Conservation (phyloP, 148 eudicot genomes). For the Salicornia ramosissima region DNA sequence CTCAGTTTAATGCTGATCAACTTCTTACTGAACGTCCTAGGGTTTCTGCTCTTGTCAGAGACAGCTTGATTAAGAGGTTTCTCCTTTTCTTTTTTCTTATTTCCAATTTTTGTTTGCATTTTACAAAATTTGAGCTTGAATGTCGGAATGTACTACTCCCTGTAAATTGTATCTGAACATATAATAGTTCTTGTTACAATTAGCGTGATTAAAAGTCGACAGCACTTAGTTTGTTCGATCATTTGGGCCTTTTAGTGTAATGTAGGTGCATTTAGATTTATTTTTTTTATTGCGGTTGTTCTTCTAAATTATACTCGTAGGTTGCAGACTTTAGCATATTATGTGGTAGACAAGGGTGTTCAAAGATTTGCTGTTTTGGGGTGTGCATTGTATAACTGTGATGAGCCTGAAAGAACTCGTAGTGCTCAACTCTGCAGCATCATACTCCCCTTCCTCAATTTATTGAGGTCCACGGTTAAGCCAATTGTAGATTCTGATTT, state of each 20-base stretch:
- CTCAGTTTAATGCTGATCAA: conserved; percentile 94
- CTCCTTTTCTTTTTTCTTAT: neutral
- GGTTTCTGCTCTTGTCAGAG: conserved; percentile 76
- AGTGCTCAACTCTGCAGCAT: too few relatives aligned
- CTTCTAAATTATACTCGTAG: neutral
- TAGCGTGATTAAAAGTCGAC: too few relatives aligned
- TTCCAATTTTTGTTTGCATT: neutral
- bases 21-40: conserved; percentile 78
- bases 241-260: neutral
- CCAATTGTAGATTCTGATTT: neutral
- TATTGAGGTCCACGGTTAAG: neutral
- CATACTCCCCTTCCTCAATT: too few relatives aligned
- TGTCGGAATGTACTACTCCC: neutral
- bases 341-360: neutral
- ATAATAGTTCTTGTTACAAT: too few relatives aligned
- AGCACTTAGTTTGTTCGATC: too few relatives aligned
- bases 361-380: neutral
- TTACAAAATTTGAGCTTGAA: neutral
- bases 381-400: neutral
- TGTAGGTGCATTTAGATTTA: neutral
- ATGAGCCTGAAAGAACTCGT: too few relatives aligned
- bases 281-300: neutral
- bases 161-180: neutral
- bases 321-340: neutral
- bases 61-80: conserved; percentile 54